phyloP scores from a whole-genome alignment of 2,329 filamentous ascomycete genomes.

The Huntiella savannae region DNA sequence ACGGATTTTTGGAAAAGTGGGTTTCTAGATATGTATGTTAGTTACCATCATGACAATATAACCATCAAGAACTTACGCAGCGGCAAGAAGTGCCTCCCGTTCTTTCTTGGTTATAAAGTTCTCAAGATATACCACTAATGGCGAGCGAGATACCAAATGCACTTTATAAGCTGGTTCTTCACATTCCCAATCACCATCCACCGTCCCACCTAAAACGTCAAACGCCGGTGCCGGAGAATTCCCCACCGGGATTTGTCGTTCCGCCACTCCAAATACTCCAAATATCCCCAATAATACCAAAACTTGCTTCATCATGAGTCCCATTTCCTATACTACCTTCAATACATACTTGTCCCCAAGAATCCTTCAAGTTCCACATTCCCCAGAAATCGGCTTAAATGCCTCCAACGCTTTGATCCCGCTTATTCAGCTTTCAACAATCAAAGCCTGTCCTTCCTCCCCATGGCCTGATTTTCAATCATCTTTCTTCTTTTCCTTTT shows the following conservation, averaged over 20 bases:
- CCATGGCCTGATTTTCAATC: no score
- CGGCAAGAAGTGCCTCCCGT: slow-evolving; percentile 22
- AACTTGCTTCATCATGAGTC: no score
- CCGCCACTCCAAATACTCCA: no score
- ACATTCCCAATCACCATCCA: slow-evolving; percentile 11
- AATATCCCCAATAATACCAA: no score
- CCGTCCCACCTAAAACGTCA: neutral
- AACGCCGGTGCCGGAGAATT: slow-evolving; percentile 4
- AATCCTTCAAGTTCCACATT: neutral
- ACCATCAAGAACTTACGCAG: slow-evolving; percentile 20
- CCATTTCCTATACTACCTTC: no score
- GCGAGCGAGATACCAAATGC: slow-evolving; percentile 27
- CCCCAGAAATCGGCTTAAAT: no score
- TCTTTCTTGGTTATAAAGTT: slow-evolving; percentile 26
- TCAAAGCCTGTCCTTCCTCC: no score
- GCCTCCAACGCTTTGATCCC: no score
- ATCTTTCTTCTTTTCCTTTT: no score
- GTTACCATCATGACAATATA: neutral
- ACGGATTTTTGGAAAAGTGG: slow-evolving; percentile 26
- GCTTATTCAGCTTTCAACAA: no score
- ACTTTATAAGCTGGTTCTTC: slow-evolving; percentile 21
- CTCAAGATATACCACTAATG: slow-evolving; percentile 29
- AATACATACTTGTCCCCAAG: no score
- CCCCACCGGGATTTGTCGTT: neutral
- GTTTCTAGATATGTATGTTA: slow-evolving; percentile 16